phyloP scores from a whole-genome alignment of 495 filamentous ascomycete genomes.

The Neurospora sp. region DNA sequence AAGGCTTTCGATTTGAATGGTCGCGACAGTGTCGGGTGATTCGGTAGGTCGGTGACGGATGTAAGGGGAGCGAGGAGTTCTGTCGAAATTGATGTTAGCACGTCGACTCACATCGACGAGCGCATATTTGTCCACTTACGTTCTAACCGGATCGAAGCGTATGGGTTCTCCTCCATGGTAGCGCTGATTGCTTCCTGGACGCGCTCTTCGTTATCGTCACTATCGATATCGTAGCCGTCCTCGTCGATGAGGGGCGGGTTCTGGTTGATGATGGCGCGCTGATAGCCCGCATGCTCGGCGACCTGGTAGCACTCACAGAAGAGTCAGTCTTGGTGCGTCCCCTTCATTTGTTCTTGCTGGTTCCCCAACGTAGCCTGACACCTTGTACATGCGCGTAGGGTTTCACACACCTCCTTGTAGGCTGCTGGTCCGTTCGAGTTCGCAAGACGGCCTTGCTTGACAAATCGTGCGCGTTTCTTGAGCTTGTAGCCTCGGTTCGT shows the following conservation, averaged over 20 bases:
- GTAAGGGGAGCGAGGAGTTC: slow-evolving; percentile 83
- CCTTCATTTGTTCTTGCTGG: neutral
- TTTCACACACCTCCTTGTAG: slow-evolving; percentile 68
- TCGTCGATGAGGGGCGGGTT: slow-evolving; percentile 73
- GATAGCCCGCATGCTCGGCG: slow-evolving; percentile 76
- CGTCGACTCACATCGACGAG: neutral
- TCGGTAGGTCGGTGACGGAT: slow-evolving; percentile 71
- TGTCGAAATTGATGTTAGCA: slow-evolving; percentile 22
- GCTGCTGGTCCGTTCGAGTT: slow-evolving; percentile 57
- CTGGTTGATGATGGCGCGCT: slow-evolving; percentile 69
- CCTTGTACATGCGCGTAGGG: neutral
- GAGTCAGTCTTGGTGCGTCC: neutral
- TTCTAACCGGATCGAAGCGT: slow-evolving; percentile 71
- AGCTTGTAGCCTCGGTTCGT: slow-evolving; percentile 92
- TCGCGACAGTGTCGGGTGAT: slow-evolving; percentile 72
- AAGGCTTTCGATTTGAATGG: slow-evolving; percentile 75
- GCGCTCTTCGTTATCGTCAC: slow-evolving; percentile 63
- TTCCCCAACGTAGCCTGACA: neutral
- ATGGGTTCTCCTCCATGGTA: slow-evolving; percentile 72
- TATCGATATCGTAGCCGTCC: slow-evolving; percentile 76
- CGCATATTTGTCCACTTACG: slow-evolving; percentile 41
- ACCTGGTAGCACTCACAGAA: slow-evolving; percentile 37
- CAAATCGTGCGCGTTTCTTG: slow-evolving; percentile 68
- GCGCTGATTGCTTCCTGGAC: slow-evolving; percentile 54
- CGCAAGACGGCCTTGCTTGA: slow-evolving; percentile 66